Evolutionary conservation across 2,329 filamentous ascomycete genomes (phyloP).

Genomic region (Neurospora crassa): DNA sequence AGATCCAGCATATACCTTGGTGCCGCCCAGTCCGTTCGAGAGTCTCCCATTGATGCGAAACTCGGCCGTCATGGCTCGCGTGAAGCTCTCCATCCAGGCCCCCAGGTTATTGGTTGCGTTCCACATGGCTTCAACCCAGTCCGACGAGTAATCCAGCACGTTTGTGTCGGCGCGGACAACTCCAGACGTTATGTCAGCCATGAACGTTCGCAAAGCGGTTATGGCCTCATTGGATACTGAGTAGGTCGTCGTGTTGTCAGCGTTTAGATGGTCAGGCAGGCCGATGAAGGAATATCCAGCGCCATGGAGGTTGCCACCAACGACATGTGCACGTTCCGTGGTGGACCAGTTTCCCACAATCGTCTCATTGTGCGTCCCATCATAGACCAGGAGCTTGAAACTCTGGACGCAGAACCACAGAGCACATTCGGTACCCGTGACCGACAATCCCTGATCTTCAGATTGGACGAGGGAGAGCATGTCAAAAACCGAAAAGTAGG

Average conservation of each 20-base stretch:
- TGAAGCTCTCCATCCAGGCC: conserved; percentile 25
- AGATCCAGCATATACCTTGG: conserved; percentile 19
- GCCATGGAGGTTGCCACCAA: conserved; percentile 17
- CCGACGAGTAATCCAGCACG: conserved; percentile 25
- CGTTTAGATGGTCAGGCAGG: conserved; percentile 22
- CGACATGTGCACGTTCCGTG: conserved; percentile 19
- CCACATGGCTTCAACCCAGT: conserved; percentile 29
- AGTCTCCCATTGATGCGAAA: conserved; percentile 24
- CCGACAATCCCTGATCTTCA: conserved; percentile 8
- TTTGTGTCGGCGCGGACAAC: conserved; percentile 22
- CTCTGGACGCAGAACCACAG: conserved; percentile 29
- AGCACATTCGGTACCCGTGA: conserved; percentile 23
- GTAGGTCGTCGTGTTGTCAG: conserved; percentile 19
- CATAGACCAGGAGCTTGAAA: conserved; percentile 20
- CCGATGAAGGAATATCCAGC: conserved; percentile 25
- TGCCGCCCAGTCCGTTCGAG: not conserved
- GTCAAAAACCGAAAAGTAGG: conserved; percentile 28
- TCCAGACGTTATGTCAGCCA: conserved; percentile 23
- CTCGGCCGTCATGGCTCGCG: conserved; percentile 27
- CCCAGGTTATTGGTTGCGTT: conserved; percentile 22
- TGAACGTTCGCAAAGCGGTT: conserved; percentile 23
- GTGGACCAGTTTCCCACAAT: conserved; percentile 22
- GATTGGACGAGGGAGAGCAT: conserved; percentile 23
- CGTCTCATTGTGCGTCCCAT: conserved; percentile 21
- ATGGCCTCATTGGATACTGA: conserved; percentile 24